Conservation (phyloP, 2,329 filamentous ascomycete genomes). For the Aspergillus vadensis region DNA sequence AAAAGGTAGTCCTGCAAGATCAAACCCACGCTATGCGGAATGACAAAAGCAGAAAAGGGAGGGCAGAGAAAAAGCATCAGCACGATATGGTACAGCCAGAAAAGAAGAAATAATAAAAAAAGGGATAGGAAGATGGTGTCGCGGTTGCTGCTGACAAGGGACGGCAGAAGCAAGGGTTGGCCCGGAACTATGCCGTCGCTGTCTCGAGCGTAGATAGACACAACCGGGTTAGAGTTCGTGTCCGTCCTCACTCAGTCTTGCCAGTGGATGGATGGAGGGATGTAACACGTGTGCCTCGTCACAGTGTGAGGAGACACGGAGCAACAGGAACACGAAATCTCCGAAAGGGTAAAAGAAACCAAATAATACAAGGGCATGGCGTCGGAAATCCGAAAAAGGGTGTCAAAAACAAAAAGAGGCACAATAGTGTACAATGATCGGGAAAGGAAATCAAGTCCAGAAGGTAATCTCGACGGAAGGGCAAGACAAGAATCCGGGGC, state of each 20-base stretch:
- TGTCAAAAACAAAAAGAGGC: neutral
- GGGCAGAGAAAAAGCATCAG: constrained; percentile 11
- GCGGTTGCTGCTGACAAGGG: neutral
- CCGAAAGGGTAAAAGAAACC: constrained; percentile 3
- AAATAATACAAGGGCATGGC: constrained; percentile 2
- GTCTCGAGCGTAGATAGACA: neutral
- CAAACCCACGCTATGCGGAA: constrained; percentile 38
- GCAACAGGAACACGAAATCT: constrained; percentile 4
- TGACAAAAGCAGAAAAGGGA: constrained; percentile 11
- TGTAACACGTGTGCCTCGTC: constrained; percentile 4
- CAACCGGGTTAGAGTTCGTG: constrained; percentile 1
- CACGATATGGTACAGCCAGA: constrained; percentile 4
- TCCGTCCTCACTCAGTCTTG: neutral
- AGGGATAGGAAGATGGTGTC: neutral
- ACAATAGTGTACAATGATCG: constrained; percentile 1
- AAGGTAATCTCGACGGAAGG: neutral
- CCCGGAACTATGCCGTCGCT: neutral
- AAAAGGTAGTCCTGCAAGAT: constrained; percentile 12
- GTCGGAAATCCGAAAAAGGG: neutral
- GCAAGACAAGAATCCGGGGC: neutral
- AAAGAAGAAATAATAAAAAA: constrained; percentile 10
- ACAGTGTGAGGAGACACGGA: neutral
- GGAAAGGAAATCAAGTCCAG: neutral
- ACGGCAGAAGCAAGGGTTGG: neutral
- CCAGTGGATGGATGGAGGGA: neutral